These are phyloP conservation scores for Limnanthes douglasii DNA, from an alignment of 345 rosid genomes.

Conservation along the genomic window DNA sequence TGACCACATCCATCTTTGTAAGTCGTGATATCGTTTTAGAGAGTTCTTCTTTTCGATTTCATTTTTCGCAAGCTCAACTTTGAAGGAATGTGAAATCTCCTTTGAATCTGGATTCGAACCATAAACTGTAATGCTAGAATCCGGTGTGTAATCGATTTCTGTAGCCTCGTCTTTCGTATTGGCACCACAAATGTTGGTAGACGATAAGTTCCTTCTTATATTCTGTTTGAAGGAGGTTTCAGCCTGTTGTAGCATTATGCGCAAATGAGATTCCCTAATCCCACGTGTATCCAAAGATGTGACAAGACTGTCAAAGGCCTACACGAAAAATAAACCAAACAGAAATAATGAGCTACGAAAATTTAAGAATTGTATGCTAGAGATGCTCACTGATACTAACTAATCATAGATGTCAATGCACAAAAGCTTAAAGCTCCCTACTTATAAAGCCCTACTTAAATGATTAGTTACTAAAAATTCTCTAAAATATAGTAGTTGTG, in stretches of 20 bases:
- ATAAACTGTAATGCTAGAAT: slow-evolving; percentile 35
- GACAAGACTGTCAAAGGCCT: slow-evolving; percentile 85
- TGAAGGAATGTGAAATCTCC: slow-evolving; percentile 41
- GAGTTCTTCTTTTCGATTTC: slow-evolving; percentile 47
- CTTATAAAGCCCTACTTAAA: no score
- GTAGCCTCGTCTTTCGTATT: slow-evolving; percentile 20
- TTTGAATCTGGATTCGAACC: slow-evolving; percentile 29
- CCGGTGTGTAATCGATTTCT: slow-evolving; percentile 27
- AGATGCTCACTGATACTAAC: no score
- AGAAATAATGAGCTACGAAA: no score
- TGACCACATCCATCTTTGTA: slow-evolving; percentile 74
- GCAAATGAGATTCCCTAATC: slow-evolving; percentile 86
- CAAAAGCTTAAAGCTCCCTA: no score
- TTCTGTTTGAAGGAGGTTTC: slow-evolving; percentile 67
- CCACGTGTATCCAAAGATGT: slow-evolving; percentile 84
- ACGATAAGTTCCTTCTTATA: slow-evolving; percentile 19
- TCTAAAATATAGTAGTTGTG: no score
- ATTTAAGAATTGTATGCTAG: no score
- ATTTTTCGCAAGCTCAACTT: slow-evolving; percentile 67
- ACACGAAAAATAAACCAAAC: slow-evolving; percentile 7
- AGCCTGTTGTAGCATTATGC: slow-evolving; percentile 74
- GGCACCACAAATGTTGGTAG: slow-evolving; percentile 12
- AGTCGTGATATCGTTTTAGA: slow-evolving; percentile 55
- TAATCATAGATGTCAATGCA: no score
- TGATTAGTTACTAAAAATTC: no score